Evolutionary conservation across 176 grass and related monocot genomes (phyloP).

Genomic region (Juncus effusus): DNA sequence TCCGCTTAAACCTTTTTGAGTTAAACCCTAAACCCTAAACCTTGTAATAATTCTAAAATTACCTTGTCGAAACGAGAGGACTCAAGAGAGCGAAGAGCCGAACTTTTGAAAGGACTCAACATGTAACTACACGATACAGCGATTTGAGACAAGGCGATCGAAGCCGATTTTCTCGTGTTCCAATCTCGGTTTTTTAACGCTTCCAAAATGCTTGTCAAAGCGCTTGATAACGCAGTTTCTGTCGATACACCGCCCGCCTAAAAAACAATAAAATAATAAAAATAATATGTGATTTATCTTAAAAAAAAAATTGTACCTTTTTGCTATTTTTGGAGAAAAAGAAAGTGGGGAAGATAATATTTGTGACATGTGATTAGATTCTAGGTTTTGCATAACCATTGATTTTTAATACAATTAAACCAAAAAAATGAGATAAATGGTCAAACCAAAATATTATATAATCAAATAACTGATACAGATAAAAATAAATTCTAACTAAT

Average conservation of each 20-base stretch:
- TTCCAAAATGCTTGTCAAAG: slow-evolving; percentile 73
- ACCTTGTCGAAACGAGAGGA: slow-evolving; percentile 96
- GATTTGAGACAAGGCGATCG: slow-evolving; percentile 69
- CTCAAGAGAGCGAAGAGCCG: slow-evolving; percentile 75
- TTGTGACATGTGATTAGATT: no score
- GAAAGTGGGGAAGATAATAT: no score
- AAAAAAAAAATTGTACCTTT: no score
- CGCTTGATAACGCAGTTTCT: slow-evolving; percentile 55
- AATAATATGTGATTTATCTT: no score
- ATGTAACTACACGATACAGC: slow-evolving; percentile 61
- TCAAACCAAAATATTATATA: background rate
- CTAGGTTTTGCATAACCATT: no score
- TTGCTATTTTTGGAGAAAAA: no score
- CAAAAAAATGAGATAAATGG: no score
- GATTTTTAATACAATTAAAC: background rate
- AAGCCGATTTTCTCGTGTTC: slow-evolving; percentile 79
- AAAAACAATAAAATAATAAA: slow-evolving; percentile 12
- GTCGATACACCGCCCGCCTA: slow-evolving; percentile 82
- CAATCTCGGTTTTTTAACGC: slow-evolving; percentile 79
- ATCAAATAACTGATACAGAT: background rate
- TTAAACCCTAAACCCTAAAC: no score
- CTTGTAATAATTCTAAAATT: no score
- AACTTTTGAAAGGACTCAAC: slow-evolving; percentile 56
- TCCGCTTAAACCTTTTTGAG: no score
- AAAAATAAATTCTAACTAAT: no score